These are phyloP conservation scores for Nicotiana undulata DNA, from an alignment of 257 asterid species.

Conservation along the genomic window DNA sequence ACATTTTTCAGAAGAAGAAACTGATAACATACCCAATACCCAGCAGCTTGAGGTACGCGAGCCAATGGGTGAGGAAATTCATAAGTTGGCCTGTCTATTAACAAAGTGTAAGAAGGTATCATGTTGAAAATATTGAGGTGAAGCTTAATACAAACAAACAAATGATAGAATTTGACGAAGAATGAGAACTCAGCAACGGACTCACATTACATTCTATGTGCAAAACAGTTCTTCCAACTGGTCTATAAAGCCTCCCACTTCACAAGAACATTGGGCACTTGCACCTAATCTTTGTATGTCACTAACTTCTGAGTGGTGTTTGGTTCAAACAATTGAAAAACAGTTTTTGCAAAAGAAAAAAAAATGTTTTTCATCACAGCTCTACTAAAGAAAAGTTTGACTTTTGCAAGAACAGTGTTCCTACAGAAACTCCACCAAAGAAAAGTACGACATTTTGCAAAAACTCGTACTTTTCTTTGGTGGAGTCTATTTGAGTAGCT, in stretches of 20 bases:
- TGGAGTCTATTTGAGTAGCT: neutral
- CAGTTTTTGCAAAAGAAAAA: neutral
- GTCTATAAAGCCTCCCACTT: neutral
- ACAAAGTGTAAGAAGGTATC: slow-evolving; percentile 18
- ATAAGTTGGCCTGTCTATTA: slow-evolving; percentile 82
- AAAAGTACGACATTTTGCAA: neutral
- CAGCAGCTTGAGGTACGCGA: slow-evolving; percentile 98
- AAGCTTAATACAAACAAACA: neutral
- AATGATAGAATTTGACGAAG: neutral
- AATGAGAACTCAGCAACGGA: neutral
- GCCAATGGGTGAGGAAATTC: slow-evolving; percentile 99
- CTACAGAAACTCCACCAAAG: neutral
- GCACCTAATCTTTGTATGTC: neutral
- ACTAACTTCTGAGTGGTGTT: neutral
- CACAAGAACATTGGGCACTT: neutral
- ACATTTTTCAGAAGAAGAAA: slow-evolving; percentile 5
- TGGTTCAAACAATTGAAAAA: neutral
- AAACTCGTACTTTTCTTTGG: neutral
- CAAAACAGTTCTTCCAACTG: neutral
- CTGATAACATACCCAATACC: slow-evolving; percentile 72
- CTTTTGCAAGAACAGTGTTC: neutral
- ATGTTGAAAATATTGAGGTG: neutral
- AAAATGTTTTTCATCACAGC: neutral
- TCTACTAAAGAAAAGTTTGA: neutral
- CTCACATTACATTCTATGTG: neutral